Evolutionary conservation across 1,284 basidiomycete species (phyloP).

Genomic region (Moesziomyces antarcticus): DNA sequence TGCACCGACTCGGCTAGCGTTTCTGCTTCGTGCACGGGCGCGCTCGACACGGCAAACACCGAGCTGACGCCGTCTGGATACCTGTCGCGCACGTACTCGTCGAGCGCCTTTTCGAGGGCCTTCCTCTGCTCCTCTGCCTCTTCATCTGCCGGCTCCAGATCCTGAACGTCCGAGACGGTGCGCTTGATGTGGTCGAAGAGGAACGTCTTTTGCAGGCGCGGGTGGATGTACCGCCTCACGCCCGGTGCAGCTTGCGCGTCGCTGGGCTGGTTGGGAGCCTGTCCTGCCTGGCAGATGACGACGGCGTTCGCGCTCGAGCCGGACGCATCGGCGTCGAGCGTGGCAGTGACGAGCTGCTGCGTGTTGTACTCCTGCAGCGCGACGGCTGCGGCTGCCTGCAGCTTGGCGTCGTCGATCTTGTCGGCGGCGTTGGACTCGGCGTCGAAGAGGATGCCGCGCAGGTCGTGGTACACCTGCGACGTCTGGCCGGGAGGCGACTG

Average conservation of each 20-base stretch:
- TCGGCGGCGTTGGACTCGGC: constrained; percentile 29
- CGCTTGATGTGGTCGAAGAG: constrained; percentile 44
- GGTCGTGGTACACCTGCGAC: constrained; percentile 55
- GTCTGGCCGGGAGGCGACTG: constrained; percentile 58
- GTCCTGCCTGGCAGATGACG: constrained; percentile 46
- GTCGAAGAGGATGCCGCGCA: constrained; percentile 50
- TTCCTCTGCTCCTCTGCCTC: constrained; percentile 29
- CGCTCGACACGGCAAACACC: constrained; percentile 42
- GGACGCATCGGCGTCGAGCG: constrained; percentile 6
- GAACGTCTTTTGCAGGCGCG: constrained; percentile 32
- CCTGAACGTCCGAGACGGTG: constrained; percentile 27
- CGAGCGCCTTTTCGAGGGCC: constrained; percentile 46
- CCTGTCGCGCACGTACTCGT: constrained; percentile 54
- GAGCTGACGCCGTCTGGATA: constrained; percentile 59
- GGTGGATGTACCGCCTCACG: constrained; percentile 38
- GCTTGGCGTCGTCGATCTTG: constrained; percentile 31
- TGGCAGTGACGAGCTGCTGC: constrained; percentile 46
- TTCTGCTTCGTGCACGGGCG: constrained; percentile 16
- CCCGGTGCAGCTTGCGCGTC: not conserved
- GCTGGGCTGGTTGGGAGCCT: constrained; percentile 2
- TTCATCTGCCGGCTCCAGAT: constrained; percentile 1
- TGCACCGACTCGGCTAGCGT: constrained; percentile 12
- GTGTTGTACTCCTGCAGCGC: constrained; percentile 55
- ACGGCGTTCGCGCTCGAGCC: constrained; percentile 2
- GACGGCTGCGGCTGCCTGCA: constrained; percentile 29